Base-by-base conservation (phyloP, 805 yeast species). In the Candida morakotiae region DNA sequence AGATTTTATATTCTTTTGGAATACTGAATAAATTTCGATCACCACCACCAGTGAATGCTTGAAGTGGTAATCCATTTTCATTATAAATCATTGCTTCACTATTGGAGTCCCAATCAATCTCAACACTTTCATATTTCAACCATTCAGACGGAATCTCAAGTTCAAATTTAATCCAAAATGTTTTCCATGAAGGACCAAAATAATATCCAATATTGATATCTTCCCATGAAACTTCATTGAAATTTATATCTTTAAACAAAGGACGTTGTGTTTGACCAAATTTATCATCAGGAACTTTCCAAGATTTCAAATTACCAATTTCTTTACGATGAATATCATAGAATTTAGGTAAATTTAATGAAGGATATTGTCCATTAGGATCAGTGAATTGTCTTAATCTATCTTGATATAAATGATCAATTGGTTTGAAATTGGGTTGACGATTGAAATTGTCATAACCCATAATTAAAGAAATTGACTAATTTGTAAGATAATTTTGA, bases 121-220 rank as follows among this genome's bases (percentile, higher is more conserved):
- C 64, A 27, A 87, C 71, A 40, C 68, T 71, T 26, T 75, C 78
- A 3, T 53, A 43, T 8, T 62, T 47, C 14, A 67, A 32, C 85
- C 86, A 81, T 2, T 68, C 56, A 11, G 65, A 47, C 0, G 96
- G 95, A 4, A 91, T 65, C n/a, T 67, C 64, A 40, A 86, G 60
- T 10, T 70, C 61, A 15, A 91, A 63, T 47, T 78, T 75, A 61
- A 93, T 87, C 98, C 98, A 91, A 46, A 87, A 94, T 1, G 98
- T 84, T 41, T 91, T 82, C 98, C 98, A 91, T 10, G 94, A 83
- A 3, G 98, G 98, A 0, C 98, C 97, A 56, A 85, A 87, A 7
- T 69, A 62, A 47, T 85, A 81, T 16, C 93, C 94, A 46, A 79
- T 79, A 10, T 60, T 56, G n/a, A 86, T 82, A 17, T 67, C 63